Evolutionary conservation across 805 yeast species (phyloP).

Genomic region (Lachancea quebecensis): DNA sequence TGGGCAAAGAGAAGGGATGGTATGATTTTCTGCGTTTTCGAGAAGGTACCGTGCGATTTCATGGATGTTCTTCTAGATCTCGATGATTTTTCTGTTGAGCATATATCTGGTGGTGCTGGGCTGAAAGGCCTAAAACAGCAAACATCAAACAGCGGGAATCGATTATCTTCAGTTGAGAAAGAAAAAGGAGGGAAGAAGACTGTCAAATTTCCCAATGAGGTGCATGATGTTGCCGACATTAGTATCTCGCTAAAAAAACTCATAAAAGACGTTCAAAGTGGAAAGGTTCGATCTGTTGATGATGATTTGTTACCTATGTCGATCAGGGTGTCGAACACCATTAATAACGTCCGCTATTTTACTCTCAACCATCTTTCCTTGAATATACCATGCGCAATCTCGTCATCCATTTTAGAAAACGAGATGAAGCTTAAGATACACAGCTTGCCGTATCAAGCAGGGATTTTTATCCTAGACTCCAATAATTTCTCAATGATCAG

Average conservation of each 20-base stretch:
- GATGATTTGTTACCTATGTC: constrained; percentile 28
- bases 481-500: constrained; percentile 48
- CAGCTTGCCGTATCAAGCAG: constrained; percentile 80
- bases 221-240: constrained; percentile 19
- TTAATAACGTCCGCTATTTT: constrained; percentile 58
- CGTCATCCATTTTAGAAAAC: constrained; percentile 49
- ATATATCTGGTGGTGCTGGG: constrained; percentile 22
- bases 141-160: not conserved
- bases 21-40: constrained; percentile 74
- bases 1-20: constrained; percentile 81
- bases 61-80: constrained; percentile 45
- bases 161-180: constrained; percentile 4
- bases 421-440: constrained; percentile 57
- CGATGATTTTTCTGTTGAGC: constrained; percentile 24
- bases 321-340: constrained; percentile 35
- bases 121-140: constrained; percentile 6
- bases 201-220: constrained; percentile 26
- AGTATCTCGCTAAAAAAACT: constrained; percentile 24
- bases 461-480: constrained; percentile 65
- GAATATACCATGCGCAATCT: constrained; percentile 67
- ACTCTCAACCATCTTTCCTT: constrained; percentile 43
- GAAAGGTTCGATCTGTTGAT: constrained; percentile 19
- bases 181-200: constrained; percentile 13
- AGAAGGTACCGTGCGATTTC: constrained; percentile 72
- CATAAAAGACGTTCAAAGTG: constrained; percentile 26